Conservation (phyloP, 345 rosid species). For the Pistacia vera region DNA sequence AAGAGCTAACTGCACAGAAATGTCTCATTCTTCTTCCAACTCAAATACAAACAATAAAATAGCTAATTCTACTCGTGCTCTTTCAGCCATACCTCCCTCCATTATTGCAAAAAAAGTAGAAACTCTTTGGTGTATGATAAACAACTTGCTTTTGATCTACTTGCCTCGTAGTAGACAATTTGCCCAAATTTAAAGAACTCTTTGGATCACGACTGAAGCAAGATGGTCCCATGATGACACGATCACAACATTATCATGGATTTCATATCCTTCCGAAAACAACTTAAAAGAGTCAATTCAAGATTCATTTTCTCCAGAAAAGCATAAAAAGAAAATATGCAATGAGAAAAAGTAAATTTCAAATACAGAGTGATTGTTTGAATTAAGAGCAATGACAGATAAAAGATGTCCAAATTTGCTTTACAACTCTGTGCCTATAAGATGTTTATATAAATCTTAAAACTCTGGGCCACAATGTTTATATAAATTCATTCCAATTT, state of each 20-base stretch:
- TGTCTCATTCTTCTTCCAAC: conserved; percentile 18
- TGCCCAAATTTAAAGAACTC: conserved; percentile 40
- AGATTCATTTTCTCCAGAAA: background rate
- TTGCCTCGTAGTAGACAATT: conserved; percentile 2
- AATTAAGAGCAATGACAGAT: background rate
- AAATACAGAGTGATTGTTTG: too few species aligned
- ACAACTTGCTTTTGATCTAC: conserved; percentile 8
- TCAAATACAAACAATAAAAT: conserved; percentile 23
- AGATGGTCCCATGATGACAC: conserved; percentile 66
- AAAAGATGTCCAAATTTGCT: too few species aligned
- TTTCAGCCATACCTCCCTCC: conserved; percentile 18
- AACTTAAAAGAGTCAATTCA: background rate
- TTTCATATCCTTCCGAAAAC: background rate
- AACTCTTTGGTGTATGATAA: conserved; percentile 3
- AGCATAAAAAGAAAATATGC: too few species aligned
- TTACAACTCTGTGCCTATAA: too few species aligned
- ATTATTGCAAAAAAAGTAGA: conserved; percentile 27
- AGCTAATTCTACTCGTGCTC: conserved; percentile 4
- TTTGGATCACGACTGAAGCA: conserved; percentile 78
- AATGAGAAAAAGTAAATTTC: too few species aligned
- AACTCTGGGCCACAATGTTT: too few species aligned
- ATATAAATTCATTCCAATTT: too few species aligned
- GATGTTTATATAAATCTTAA: too few species aligned
- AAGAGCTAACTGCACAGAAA: conserved; percentile 25
- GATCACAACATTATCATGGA: conserved; percentile 6